Conservation (phyloP, 148 eudicot species). For the Arctostaphylos glauca region DNA sequence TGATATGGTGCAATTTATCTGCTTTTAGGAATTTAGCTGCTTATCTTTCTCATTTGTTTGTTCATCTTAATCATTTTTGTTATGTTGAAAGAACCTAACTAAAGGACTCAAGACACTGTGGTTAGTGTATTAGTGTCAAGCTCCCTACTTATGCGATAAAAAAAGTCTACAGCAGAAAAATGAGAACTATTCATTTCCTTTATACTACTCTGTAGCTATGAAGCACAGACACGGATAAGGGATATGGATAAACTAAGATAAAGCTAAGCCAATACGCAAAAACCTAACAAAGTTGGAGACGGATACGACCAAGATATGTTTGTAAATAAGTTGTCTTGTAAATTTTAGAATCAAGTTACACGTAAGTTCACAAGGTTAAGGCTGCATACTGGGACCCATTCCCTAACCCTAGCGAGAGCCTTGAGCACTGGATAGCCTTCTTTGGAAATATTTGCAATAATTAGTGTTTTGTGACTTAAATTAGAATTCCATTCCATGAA, state of each 20-base stretch:
- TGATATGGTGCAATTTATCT: not conserved
- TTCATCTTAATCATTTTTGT: not conserved
- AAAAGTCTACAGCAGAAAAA: not conserved
- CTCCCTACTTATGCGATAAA: not conserved
- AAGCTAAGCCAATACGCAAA: too few relatives aligned
- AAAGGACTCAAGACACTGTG: not conserved
- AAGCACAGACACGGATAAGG: too few relatives aligned
- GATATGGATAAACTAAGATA: too few relatives aligned
- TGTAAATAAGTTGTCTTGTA: too few relatives aligned
- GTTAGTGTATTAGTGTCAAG: not conserved
- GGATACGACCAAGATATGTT: too few relatives aligned
- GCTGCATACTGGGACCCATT: too few relatives aligned
- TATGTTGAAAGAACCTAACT: not conserved
- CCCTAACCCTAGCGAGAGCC: too few relatives aligned
- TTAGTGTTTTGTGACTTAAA: not conserved
- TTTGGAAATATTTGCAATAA: not conserved
- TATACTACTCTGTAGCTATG: too few relatives aligned
- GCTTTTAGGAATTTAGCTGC: not conserved
- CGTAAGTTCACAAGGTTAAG: too few relatives aligned
- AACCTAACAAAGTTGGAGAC: too few relatives aligned
- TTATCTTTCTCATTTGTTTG: not conserved
- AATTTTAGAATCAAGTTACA: too few relatives aligned
- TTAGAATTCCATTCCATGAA: not conserved
- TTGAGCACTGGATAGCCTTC: too few relatives aligned
- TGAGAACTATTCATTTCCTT: not conserved